These are phyloP conservation scores for Xanthoconium separans DNA, from an alignment of 1,284 basidiomycete species.

Conservation along the genomic window DNA sequence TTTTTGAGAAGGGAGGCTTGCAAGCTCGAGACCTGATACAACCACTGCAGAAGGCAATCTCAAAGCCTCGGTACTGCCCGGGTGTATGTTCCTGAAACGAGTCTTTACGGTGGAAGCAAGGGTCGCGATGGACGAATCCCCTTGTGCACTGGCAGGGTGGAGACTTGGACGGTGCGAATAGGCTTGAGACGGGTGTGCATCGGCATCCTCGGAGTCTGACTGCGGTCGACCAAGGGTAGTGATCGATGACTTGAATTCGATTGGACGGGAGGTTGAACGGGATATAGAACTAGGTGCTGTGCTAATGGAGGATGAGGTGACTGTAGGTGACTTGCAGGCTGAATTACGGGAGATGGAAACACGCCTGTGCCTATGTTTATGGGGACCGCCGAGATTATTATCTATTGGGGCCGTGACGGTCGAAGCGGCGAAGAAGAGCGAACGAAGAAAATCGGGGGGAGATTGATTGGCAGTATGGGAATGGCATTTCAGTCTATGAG, in stretches of 20 bases:
- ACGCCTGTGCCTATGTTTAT: constrained; percentile 29
- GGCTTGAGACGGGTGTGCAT: constrained; percentile 7
- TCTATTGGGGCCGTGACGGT: constrained; percentile 30
- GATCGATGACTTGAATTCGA: constrained; percentile 21
- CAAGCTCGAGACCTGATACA: constrained; percentile 66
- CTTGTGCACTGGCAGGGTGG: constrained; percentile 9
- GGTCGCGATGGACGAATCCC: constrained; percentile 23
- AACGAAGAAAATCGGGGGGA: constrained; percentile 47
- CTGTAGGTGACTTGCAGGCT: constrained; percentile 15
- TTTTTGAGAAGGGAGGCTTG: constrained; percentile 54
- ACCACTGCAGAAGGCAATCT: constrained; percentile 63
- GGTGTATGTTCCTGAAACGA: constrained; percentile 14
- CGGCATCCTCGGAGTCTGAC: constrained; percentile 13
- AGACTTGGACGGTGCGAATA: constrained; percentile 8
- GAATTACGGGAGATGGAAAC: constrained; percentile 27
- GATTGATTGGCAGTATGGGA: constrained; percentile 23
- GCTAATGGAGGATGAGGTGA: constrained; percentile 16
- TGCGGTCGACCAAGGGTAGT: constrained; percentile 15
- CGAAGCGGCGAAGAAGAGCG: constrained; percentile 48
- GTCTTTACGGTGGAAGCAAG: constrained; percentile 25
- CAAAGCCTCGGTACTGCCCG: constrained; percentile 14
- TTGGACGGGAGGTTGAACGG: constrained; percentile 18
- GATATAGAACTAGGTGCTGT: constrained; percentile 28
- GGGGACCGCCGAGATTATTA: constrained; percentile 14
- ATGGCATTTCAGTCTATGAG: constrained; percentile 56